Base-by-base conservation (phyloP, 371 early-diverging fungal species). In the Lichtheimia ramosa region DNA sequence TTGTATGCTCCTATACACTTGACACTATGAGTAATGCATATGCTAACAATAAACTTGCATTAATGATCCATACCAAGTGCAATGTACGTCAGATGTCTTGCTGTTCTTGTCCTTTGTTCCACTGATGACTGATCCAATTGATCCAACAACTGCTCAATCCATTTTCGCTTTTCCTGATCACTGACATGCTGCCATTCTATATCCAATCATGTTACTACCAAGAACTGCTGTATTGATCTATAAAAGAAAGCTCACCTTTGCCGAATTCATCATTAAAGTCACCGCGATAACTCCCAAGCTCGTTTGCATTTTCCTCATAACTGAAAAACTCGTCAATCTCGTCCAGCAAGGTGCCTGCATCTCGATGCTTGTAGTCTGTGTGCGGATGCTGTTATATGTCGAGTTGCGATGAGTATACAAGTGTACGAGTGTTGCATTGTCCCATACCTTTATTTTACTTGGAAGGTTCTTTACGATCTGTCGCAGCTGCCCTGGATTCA, bases 291-390 rank as follows among this genome's bases (percentile, higher is more conserved):
- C 80, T 72, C 27, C 80, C 79, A 20, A 77, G 58, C 21, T 84
- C 76, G 48, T 74, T 67, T 7, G 72, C 61, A 3, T 79, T 72
- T 65, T 92, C 91, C 8, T 73, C 70, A 66, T 87, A 89, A 50
- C 79, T 77, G 63, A 83, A 90, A 53, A 92, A 90, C 50, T 92
- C 93, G 66, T 90, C 85, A 59, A 89, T 76, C 64, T 92, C 93
- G 7, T 71, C 81, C 40, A 77, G 62, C 24, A 88, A 59, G 0
- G 68, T 59, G 34, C 88, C 90, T 41, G 79, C 68, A 62, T 90
- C 89, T n/a, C 74, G 75, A 61, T 91, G 90, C 5, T 72, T 61
- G 56, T 89, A 91, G 25, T 77, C 72, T 21, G 79, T 75, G 49
- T 82, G 78, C 39, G 79, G 75, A 28, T 77, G 71, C 87, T 86